These are phyloP conservation scores for Penicillium sp. DNA, from an alignment of 2,329 filamentous ascomycete genomes.

Conservation along the genomic window DNA sequence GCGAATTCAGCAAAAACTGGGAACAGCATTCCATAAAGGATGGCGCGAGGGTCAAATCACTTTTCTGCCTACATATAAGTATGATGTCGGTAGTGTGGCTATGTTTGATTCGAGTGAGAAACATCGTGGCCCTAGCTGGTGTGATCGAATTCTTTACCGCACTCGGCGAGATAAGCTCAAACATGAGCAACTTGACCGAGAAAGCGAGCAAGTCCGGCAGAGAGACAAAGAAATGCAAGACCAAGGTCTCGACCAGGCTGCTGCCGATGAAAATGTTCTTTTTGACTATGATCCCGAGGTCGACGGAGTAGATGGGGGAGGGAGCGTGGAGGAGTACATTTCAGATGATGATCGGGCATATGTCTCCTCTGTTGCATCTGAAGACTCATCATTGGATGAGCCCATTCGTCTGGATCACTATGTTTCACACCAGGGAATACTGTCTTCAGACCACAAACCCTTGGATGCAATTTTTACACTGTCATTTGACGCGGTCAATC, in stretches of 20 bases:
- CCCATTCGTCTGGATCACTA: slow-evolving; percentile 66
- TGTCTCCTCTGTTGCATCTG: slow-evolving; percentile 16
- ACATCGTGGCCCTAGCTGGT: slow-evolving; percentile 90
- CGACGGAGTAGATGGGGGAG: slow-evolving; percentile 59
- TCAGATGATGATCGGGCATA: slow-evolving; percentile 55
- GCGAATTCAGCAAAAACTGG: slow-evolving; percentile 66
- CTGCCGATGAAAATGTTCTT: slow-evolving; percentile 76
- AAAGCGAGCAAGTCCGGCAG: slow-evolving; percentile 66
- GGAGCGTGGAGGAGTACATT: slow-evolving; percentile 55
- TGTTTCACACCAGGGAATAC: slow-evolving; percentile 81
- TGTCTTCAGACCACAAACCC: slow-evolving; percentile 95
- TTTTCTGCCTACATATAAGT: slow-evolving; percentile 96
- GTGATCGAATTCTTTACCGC: slow-evolving; percentile 86
- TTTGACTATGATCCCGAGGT: slow-evolving; percentile 88
- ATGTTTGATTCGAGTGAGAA: slow-evolving; percentile 97
- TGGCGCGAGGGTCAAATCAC: slow-evolving; percentile 87
- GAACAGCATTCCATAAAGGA: slow-evolving; percentile 84
- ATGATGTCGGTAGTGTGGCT: slow-evolving; percentile 89
- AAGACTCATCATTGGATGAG: slow-evolving; percentile 43
- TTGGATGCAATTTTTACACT: slow-evolving; percentile 79
- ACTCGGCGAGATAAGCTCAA: slow-evolving; percentile 69
- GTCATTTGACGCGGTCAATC: slow-evolving; percentile 82
- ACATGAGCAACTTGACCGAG: slow-evolving; percentile 63
- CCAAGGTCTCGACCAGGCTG: slow-evolving; percentile 70
- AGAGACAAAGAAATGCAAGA: slow-evolving; percentile 84